Conservation (phyloP, 2,329 filamentous ascomycete species). For the Calonectria pseudoreteaudii region DNA sequence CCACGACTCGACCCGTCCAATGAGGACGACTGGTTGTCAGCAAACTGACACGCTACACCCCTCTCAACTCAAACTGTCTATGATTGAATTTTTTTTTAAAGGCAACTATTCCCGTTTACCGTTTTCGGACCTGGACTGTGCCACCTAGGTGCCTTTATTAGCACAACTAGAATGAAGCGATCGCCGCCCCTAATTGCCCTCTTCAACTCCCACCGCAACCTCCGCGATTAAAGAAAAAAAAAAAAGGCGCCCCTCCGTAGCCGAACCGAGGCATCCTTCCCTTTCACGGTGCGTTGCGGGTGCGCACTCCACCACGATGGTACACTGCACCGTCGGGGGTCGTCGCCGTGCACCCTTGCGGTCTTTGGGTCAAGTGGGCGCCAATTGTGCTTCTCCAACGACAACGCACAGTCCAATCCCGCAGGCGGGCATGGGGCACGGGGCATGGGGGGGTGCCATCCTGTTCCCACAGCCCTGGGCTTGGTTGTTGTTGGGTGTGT, state of each 20-base stretch:
- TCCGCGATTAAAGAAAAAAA: not conserved
- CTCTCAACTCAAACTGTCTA: not conserved
- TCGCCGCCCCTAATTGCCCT: slow-evolving; percentile 2
- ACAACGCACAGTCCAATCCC: not conserved
- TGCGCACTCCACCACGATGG: not conserved
- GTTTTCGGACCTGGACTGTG: not conserved
- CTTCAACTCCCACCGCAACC: not conserved
- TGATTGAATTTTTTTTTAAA: not conserved
- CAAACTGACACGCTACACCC: not conserved
- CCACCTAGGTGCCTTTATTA: not conserved
- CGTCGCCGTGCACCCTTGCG: not conserved
- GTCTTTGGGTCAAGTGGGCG: not conserved
- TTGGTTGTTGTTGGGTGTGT: slow-evolving; percentile 2
- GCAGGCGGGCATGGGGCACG: not conserved
- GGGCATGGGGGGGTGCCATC: slow-evolving; percentile 1
- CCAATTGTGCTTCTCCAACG: not conserved
- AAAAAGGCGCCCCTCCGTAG: slow-evolving; percentile 4
- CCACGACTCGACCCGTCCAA: not conserved
- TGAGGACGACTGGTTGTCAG: not conserved
- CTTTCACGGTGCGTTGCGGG: slow-evolving; percentile 1
- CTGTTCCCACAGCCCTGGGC: slow-evolving; percentile 15
- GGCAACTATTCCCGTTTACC: not conserved
- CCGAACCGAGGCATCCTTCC: slow-evolving; percentile 25
- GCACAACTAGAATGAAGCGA: not conserved
- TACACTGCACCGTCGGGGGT: slow-evolving; percentile 1